Evolutionary conservation across 1,139 yeast genomes (phyloP), one percentile per base, ranked within the genome.

Genomic region (Geotrichum cucujoidarum): DNA sequence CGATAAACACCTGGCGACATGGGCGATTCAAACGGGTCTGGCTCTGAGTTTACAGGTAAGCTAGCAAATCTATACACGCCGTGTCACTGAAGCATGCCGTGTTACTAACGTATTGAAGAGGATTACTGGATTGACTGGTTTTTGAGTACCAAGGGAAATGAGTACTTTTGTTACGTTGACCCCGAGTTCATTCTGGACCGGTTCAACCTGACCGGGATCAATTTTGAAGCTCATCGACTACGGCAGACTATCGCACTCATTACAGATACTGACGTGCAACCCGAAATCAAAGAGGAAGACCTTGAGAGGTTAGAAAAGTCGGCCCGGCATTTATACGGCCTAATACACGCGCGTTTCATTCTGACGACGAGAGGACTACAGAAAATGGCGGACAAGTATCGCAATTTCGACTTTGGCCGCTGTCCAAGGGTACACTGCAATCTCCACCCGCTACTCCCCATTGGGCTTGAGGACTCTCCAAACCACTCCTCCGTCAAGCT

Each of bases 61-160:
- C 25, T 2, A 4, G 6, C 8, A 24, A 20, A 22, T 13, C 16
- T 6, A 3, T 35, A 14, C 3, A 16, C 4, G 7, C 16, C 4
- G n/a, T 8, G 24, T 16, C 17, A 29, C 31, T 20, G 31, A 18
- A 30, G 21, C 8, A 6, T n/a, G n/a, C n/a, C n/a, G n/a, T 14
- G 3, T 4, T 17, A 5, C 38, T 44, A 44, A 40, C 38, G 20
- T 21, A 10, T 29, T 8, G 10, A 21, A 44, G 68, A 84, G 27
- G 96, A 88, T 62, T 84, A 84, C 70, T 92, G 98, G 97, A 82
- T 92, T 49, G 97, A 90, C 65, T 76, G 92, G 72, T 92, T 92
- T 61, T 72, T 92, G 48, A 95, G 95, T 1, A 79, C 82, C 50
- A 88, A 89, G 61, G 98, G 98, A 1, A 87, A 92, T 61, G 98